Evolutionary conservation across 1,139 yeast species (phyloP).

Genomic region (Candida dubliniensis): DNA sequence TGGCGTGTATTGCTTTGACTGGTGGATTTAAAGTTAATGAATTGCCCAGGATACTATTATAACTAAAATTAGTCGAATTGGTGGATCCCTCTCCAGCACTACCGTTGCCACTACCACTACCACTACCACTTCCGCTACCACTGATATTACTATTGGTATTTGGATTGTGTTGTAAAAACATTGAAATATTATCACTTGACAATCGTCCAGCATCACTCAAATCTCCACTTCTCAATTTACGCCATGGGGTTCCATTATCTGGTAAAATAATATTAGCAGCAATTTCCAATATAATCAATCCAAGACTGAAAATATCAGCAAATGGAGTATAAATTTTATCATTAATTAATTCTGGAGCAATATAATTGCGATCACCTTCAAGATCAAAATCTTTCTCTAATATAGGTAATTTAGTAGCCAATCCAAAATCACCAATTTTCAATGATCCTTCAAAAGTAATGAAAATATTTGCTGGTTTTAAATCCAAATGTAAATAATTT

Average conservation of each 20-base stretch:
- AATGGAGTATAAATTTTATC: conserved; percentile 83
- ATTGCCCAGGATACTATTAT: conserved; percentile 4
- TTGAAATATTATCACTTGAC: conserved; percentile 54
- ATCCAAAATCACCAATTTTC: conserved; percentile 81
- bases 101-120: neutral
- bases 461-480: conserved; percentile 93
- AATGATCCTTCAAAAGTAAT: conserved; percentile 92
- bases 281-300: conserved; percentile 87
- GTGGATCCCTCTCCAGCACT: conserved; percentile 4
- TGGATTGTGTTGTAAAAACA: conserved; percentile 39
- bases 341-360: conserved; percentile 93
- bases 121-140: conserved; percentile 6
- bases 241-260: conserved; percentile 97
- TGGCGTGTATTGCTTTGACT: conserved; percentile 1
- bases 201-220: conserved; percentile 91
- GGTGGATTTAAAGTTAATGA: conserved; percentile 11
- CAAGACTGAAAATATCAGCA: conserved; percentile 92
- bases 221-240: conserved; percentile 92
- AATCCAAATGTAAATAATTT: conserved; percentile 78
- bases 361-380: conserved; percentile 96
- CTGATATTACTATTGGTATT: conserved; percentile 6
- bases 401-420: conserved; percentile 55
- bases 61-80: conserved; percentile 6
- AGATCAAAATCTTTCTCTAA: conserved; percentile 69
- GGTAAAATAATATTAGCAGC: conserved; percentile 96